Evolutionary conservation across 345 rosid species (phyloP).

Genomic region (Pelargonium nanum): DNA sequence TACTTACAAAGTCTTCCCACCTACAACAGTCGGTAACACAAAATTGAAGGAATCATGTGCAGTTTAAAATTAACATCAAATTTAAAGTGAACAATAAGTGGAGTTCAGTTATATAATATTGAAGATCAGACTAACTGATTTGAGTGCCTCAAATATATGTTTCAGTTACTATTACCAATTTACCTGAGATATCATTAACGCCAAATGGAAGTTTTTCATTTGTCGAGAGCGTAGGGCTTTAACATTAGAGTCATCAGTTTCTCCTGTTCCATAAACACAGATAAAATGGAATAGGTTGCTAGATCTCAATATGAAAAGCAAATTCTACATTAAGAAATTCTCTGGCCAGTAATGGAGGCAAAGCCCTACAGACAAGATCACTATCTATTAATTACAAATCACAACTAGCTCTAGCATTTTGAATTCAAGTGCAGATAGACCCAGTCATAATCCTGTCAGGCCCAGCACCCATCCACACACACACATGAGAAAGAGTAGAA

Average conservation of each 20-base stretch:
- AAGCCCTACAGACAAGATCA: neutral
- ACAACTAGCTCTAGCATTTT: neutral
- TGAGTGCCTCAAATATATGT: constrained; percentile 2
- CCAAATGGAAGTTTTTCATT: constrained; percentile 90
- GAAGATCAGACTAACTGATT: neutral
- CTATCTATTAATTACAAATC: neutral
- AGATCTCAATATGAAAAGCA: neutral
- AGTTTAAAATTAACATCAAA: too few relatives aligned
- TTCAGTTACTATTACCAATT: too few relatives aligned
- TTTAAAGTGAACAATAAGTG: neutral
- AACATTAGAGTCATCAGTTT: constrained; percentile 49
- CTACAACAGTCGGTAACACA: too few relatives aligned
- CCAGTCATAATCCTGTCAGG: too few relatives aligned
- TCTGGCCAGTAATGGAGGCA: neutral
- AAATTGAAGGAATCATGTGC: too few relatives aligned
- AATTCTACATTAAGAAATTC: neutral
- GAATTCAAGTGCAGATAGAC: neutral
- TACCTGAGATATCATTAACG: constrained; percentile 88
- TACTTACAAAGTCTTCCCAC: too few relatives aligned
- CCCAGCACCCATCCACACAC: neutral
- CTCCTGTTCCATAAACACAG: constrained; percentile 39
- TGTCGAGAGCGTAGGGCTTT: constrained; percentile 68
- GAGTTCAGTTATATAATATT: neutral
- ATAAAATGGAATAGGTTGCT: neutral
- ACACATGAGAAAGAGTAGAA: neutral